Percentiles rank a stretch among this genome's conserved stretches.
phyloP scores from a whole-genome alignment of 306 rosid species.

The Prosopis cineraria region DNA sequence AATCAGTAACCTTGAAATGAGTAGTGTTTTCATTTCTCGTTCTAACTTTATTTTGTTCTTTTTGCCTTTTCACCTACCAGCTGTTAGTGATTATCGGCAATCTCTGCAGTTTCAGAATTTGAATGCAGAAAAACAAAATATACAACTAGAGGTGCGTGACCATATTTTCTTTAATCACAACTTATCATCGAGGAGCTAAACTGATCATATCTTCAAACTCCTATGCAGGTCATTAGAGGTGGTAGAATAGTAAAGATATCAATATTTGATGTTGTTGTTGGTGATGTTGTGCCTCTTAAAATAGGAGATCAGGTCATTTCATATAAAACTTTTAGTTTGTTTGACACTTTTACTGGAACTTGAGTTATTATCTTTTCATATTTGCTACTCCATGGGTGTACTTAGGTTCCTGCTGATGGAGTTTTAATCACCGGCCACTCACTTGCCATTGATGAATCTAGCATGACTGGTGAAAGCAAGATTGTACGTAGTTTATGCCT shows the following conservation, averaged over 20 bases:
- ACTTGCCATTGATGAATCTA: slow-evolving; percentile 92
- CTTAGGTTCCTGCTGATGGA: slow-evolving; percentile 98
- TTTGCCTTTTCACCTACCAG: slow-evolving; percentile 48
- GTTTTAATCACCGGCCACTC: slow-evolving; percentile 81
- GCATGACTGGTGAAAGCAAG: slow-evolving; percentile 99
- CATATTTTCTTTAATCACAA: slow-evolving; percentile 18
- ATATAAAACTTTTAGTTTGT: slow-evolving; percentile 34
- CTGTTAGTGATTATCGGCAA: slow-evolving; percentile 91
- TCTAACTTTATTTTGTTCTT: slow-evolving; percentile 31
- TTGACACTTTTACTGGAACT: slow-evolving; percentile 23
- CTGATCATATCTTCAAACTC: slow-evolving; percentile 34
- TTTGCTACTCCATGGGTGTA: slow-evolving; percentile 7
- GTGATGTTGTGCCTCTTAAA: slow-evolving; percentile 91
- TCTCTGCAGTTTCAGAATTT: slow-evolving; percentile 94
- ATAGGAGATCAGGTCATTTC: slow-evolving; percentile 90
- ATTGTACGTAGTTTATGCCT: slow-evolving; percentile 59
- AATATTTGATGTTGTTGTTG: slow-evolving; percentile 93
- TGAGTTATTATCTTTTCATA: slow-evolving; percentile 4
- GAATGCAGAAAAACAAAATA: slow-evolving; percentile 86
- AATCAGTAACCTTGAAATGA: slow-evolving; percentile 16
- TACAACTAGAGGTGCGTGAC: slow-evolving; percentile 80
- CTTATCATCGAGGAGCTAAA: slow-evolving; percentile 30
- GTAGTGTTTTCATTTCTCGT: neutral
- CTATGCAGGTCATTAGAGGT: slow-evolving; percentile 78
- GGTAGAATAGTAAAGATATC: slow-evolving; percentile 78